Conservation (phyloP, 163 green algal species). For the Scenedesmus sp. region DNA sequence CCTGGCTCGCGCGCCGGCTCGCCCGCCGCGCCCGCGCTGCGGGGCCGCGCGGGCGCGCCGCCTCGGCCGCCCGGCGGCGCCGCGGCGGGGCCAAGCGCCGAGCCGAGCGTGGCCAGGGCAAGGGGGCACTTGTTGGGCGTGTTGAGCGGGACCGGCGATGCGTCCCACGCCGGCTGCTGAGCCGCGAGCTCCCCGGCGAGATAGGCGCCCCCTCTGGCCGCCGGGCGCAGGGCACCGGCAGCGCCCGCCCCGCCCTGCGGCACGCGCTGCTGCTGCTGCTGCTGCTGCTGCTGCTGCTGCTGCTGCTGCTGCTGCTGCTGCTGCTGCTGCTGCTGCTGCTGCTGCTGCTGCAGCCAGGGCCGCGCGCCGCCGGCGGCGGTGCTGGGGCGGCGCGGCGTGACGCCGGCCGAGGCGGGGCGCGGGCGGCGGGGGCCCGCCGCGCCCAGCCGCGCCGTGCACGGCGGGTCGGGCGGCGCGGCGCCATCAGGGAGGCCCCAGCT, state of each 20-base stretch:
- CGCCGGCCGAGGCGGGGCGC: too few species aligned
- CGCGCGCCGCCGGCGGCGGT: neutral
- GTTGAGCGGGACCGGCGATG: constrained; percentile 6
- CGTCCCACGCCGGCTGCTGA: constrained; percentile 5
- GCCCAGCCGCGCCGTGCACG: too few species aligned
- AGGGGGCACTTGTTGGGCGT: neutral
- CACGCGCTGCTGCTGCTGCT: constrained; percentile 10
- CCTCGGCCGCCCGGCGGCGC: neutral
- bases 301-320: constrained; percentile 1
- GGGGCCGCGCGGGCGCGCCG: neutral
- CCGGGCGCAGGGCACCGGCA: neutral
- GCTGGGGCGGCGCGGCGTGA: neutral
- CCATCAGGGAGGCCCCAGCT: neutral
- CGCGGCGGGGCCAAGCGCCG: too few species aligned
- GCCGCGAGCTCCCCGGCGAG: neutral
- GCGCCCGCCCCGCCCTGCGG: neutral
- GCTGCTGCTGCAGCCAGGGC: neutral
- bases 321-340: neutral
- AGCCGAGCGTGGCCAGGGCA: neutral
- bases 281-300: constrained; percentile 5
- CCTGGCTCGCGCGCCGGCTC: neutral
- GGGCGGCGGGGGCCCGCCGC: too few species aligned
- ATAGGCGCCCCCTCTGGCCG: neutral
- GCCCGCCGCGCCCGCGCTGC: neutral
- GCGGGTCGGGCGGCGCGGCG: too few species aligned